Conservation (phyloP, 2,329 filamentous ascomycete genomes). For the Cladosporium sp. region DNA sequence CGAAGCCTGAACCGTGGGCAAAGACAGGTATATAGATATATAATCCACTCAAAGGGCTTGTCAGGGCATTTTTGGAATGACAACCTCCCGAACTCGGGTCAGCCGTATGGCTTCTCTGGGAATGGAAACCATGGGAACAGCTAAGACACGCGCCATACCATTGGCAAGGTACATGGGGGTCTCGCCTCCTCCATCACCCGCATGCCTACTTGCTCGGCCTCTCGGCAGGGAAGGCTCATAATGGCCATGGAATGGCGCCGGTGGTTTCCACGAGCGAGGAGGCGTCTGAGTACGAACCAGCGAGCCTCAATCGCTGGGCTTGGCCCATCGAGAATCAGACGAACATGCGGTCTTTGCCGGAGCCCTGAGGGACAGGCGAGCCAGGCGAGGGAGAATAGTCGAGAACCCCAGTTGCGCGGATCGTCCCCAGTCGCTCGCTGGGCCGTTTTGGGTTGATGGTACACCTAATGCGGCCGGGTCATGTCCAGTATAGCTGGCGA, state of each 20-base stretch:
- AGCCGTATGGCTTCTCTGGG: not conserved
- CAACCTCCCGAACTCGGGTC: not conserved
- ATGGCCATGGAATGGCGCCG: not conserved
- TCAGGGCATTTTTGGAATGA: not conserved
- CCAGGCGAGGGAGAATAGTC: not conserved
- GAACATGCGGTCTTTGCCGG: no score
- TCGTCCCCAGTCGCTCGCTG: not conserved
- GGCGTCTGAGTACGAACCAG: not conserved
- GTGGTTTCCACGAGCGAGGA: not conserved
- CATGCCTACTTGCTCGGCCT: conserved; percentile 1
- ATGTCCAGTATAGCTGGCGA: not conserved
- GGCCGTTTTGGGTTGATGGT: not conserved
- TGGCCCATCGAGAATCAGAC: no score
- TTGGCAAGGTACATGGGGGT: conserved; percentile 11
- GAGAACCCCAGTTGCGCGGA: not conserved
- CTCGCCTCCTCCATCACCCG: conserved; percentile 4
- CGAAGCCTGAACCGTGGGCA: not conserved
- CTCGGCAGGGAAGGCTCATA: not conserved
- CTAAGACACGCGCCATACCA: conserved; percentile 10
- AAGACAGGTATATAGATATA: conserved; percentile 2
- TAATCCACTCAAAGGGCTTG: not conserved
- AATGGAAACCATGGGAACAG: conserved; percentile 8
- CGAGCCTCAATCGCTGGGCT: no score
- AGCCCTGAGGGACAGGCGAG: no score
- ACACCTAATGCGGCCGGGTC: not conserved